phyloP scores from a whole-genome alignment of 805 yeast species.

The Candida rishiriensis region DNA sequence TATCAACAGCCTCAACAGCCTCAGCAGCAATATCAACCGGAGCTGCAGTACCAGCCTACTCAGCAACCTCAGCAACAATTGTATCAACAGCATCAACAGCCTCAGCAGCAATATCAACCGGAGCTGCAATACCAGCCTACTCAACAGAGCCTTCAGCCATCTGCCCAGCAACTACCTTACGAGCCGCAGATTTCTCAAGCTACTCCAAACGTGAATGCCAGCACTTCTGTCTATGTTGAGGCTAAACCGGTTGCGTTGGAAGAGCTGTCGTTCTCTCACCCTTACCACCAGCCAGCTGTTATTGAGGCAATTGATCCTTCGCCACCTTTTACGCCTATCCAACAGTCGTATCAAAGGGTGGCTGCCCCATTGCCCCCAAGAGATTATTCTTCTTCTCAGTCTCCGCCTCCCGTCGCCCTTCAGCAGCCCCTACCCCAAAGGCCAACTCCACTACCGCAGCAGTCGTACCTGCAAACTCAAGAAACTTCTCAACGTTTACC shows the following conservation, averaged over 20 bases:
- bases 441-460: no score
- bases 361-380: slow-evolving; percentile 1
- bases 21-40: slow-evolving; percentile 2
- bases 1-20: slow-evolving; percentile 3
- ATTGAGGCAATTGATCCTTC: background rate
- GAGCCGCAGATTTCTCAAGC: background rate
- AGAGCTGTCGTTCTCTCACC: background rate
- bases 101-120: slow-evolving; percentile 1
- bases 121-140: slow-evolving; percentile 3
- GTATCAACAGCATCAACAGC: slow-evolving; percentile 3
- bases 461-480: no score
- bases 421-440: background rate
- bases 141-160: slow-evolving; percentile 1
- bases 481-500: no score
- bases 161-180: background rate
- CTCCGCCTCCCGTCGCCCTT: background rate
- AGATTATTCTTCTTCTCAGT: background rate
- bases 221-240: background rate
- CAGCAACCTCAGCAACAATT: slow-evolving; percentile 4
- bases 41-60: slow-evolving; percentile 5
- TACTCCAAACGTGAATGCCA: background rate
- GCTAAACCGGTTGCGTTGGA: background rate
- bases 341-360: background rate
- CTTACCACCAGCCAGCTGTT: background rate
- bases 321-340: background rate